Percentiles rank a stretch among this genome's conserved stretches.
phyloP scores from a whole-genome alignment of 2,329 filamentous ascomycete species.

The Ascochyta koolunga region DNA sequence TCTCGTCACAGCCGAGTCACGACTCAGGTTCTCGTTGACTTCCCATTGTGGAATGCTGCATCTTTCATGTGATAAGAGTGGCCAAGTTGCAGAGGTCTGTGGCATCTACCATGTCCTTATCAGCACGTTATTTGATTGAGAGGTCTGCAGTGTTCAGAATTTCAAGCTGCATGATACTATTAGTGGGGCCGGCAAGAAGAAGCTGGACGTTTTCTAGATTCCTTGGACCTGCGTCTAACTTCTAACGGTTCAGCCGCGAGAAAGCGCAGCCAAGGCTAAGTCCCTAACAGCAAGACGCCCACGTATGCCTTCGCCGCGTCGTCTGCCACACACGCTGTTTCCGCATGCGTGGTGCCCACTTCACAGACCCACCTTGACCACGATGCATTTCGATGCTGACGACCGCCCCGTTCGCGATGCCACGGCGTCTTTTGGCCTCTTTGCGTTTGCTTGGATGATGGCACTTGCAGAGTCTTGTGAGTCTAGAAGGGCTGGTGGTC shows the following conservation, averaged over 20 bases:
- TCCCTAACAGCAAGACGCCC: constrained; percentile 25
- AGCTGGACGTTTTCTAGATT: constrained; percentile 33
- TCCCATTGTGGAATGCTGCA: constrained; percentile 16
- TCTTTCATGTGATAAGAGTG: constrained; percentile 9
- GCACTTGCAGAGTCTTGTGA: constrained; percentile 20
- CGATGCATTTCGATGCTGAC: too few relatives aligned
- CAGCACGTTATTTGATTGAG: constrained; percentile 27
- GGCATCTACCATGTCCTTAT: constrained; percentile 1
- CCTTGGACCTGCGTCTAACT: constrained; percentile 29
- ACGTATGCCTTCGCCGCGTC: constrained; percentile 13
- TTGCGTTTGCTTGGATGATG: constrained; percentile 24
- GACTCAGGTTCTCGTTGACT: constrained; percentile 10
- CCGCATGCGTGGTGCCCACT: constrained; percentile 16
- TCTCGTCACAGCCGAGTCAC: constrained; percentile 16
- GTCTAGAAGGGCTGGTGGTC: constrained; percentile 19
- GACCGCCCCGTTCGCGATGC: background rate
- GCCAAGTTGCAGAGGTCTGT: background rate
- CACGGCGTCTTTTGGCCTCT: constrained; percentile 13
- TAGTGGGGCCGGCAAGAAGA: constrained; percentile 31
- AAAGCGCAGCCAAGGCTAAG: constrained; percentile 32
- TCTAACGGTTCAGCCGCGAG: constrained; percentile 28
- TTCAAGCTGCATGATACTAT: constrained; percentile 22
- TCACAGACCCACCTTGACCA: constrained; percentile 17
- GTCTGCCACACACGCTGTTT: constrained; percentile 19
- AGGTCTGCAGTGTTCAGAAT: constrained; percentile 12